Evolutionary conservation across 2,329 filamentous ascomycete species (phyloP), one percentile per base, ranked within the genome.

Genomic region (Aspergillus carbonarius): DNA sequence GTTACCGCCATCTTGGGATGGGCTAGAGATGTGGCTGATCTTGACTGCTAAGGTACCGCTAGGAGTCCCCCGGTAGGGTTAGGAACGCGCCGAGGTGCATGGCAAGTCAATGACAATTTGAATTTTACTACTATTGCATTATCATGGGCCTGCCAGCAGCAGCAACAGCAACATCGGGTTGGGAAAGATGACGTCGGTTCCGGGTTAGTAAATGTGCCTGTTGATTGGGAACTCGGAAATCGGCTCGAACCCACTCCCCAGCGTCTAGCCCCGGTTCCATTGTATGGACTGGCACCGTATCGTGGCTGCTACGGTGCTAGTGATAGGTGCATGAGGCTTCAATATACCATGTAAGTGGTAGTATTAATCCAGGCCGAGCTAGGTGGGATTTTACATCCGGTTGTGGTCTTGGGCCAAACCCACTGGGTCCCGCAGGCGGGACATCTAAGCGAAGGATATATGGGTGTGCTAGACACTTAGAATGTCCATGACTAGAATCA

Each of bases 121-220:
- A 20, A 30, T 13, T 30, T 30, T 34, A 18, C 34, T 34, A 18
- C 34, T 39, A n/a, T 39, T 20, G 49, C 34, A 51, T 37, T 51
- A 25, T 25, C 49, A 51, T 25, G 49, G 37, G 37, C 20, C 49
- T 40, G 35, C n/a, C 27, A 30, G 23, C 20, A 32, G 30, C 30
- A 32, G 30, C 30, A 32, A 3, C 30, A 32, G 9, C 30, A 32
- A 9, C 8, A 32, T 12, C 30, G 8, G 35, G 35, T 53, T 18
- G 50, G 37, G 35, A n/a, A 30, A 25, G 25, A 54, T 54, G 51
- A 54, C 51, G 51, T 54, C 32, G 51, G 39, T 34, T 20, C 39
- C 37, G 25, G 37, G 13, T 54, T 30, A 42, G 25, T 20, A 54
- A 30, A 17, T 17, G 51, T 42, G 40, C 40, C 23, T 30, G 25